A percentile compares a stretch with the other conserved stretches of the same genome.
Evolutionary conservation across 2,329 filamentous ascomycete species (phyloP).

Genomic region (Furcasterigmium sp.): DNA sequence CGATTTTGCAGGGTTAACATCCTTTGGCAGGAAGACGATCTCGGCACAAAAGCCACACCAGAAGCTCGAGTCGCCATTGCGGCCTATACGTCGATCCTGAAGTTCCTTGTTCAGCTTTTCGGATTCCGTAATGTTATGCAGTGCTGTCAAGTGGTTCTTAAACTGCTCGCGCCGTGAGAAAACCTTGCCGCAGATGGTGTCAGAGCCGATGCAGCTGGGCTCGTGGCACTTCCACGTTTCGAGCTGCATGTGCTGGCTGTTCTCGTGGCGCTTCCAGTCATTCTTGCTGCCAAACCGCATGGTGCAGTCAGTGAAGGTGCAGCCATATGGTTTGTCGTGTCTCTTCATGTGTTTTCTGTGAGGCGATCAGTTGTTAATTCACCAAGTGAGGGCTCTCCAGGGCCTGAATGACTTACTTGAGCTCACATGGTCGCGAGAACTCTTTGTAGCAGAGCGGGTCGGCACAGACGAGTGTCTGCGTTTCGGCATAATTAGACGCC

Average conservation of each 20-base stretch:
- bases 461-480: conserved; percentile 5
- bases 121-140: conserved; percentile 35
- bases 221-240: conserved; percentile 69
- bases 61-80: conserved; percentile 60
- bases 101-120: conserved; percentile 35
- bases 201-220: conserved; percentile 6
- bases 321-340: conserved; percentile 76
- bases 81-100: conserved; percentile 54
- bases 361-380: conserved; percentile 18
- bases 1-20: conserved; percentile 48
- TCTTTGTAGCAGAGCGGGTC: conserved; percentile 34
- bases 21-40: conserved; percentile 46
- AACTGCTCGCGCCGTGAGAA: conserved; percentile 57
- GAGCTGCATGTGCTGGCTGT: conserved; percentile 66
- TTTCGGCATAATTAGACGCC: neutral
- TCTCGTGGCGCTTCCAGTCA: conserved; percentile 91
- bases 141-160: conserved; percentile 51
- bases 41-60: conserved; percentile 82
- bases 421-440: conserved; percentile 47
- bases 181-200: conserved; percentile 47
- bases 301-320: conserved; percentile 64
- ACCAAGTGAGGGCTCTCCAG: neutral
- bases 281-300: conserved; percentile 87
- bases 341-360: conserved; percentile 77
- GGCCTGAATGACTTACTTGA: conserved; percentile 39